Base-by-base conservation (phyloP, 371 early-diverging fungal genomes). In the Neoconidiobolus thromboides region DNA sequence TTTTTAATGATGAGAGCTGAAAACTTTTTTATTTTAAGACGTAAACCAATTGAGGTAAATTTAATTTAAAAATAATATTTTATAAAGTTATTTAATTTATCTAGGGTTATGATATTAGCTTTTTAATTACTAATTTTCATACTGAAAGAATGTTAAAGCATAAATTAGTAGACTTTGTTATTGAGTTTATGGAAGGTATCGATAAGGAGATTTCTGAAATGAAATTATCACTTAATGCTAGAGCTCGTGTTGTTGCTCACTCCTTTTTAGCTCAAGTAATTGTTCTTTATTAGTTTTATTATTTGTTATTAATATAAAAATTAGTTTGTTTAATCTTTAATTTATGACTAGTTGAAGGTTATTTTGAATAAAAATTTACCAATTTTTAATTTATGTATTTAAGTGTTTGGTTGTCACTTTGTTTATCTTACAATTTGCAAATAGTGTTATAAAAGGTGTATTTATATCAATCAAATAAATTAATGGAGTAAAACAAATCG, bases 161-260 rank as follows among this genome's bases (percentile, higher is more conserved):
- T 76, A 96, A 96, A 70, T 73, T 96, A 62, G 95, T 96, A 9
- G 97, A 95, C 68, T 96, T 96, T 68, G 89, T 95, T 70, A 85
- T 95, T 57, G 86, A 91, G 72, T 95, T 96, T 66, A 94, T 96
- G 97, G 95, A 96, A 69, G 95, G 92, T 61, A 93, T 96, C 37
- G 97, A 96, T 71, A 94, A 91, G 78, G 97, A 96, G 69, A 96
- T 97, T 63, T 86, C 86, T 64, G 95, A 95, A 69, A 94, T 97
- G 95, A 93, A 93, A 70, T 74, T 97, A 65, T 85, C 87, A 68
- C 76, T 97, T 56, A 95, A 95, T 68, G 86, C 91, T 43, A 79
- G 97, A 39, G 96, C 95, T 2, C 88, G 97, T 76, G 86, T 82
- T 49, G 93, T 96, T 10, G 91, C 93, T 3, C 90, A 93, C 68